Evolutionary conservation across 2,329 filamentous ascomycete genomes (phyloP), one percentile per base, ranked within the genome.

Genomic region (Ceratocystis lukuohia): DNA sequence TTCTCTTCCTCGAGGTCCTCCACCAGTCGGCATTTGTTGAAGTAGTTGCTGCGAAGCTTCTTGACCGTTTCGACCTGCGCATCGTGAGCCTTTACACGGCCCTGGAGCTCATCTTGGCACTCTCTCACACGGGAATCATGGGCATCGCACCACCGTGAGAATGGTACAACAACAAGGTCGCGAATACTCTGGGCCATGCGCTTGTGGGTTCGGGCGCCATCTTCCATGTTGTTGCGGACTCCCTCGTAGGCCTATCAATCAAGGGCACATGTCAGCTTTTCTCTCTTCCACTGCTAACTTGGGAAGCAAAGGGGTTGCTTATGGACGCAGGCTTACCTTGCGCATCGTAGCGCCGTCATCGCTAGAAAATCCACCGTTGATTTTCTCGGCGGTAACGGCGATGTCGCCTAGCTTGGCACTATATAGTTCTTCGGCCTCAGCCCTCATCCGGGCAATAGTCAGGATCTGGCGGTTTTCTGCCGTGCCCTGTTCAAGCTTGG

Each of bases 1-100:
- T 96, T 96, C 79, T 99, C 95, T 77, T 99, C 94, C 75, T 99
- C 94, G 68, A 97, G 79, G 74, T 99, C 94, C 75, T 99, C 95
- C 5, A 97, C 88, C 69, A 96, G 80, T 62, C 95, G 88, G 75
- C 94, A 99, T 78, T 97, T 99, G 80, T 97, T 99, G 82, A 97
- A 97, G 77, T 99, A 99, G 71, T 90, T 89, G 76, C 89, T 96
- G 70, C 94, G 86, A 71, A 96, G 84, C 78, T 97, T 97, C 81
- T 91, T 91, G 69, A 96, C 91, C 22, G 83, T 76, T 69, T 99
- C 94, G 67, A 88, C 88, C 76, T 99, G 95, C 71, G 89, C 89
- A 74, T 96, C 91, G 75, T 97, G 91, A 69, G 89, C 84, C 79
- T 96, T 96, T 77, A 97, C 92, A 67, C 91, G 88, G 61, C 81